Percentiles rank a stretch among this genome's conserved stretches.
Evolutionary conservation across 1,284 basidiomycete species (phyloP).

Genomic region (Anthracocystis panici-leucophaei): DNA sequence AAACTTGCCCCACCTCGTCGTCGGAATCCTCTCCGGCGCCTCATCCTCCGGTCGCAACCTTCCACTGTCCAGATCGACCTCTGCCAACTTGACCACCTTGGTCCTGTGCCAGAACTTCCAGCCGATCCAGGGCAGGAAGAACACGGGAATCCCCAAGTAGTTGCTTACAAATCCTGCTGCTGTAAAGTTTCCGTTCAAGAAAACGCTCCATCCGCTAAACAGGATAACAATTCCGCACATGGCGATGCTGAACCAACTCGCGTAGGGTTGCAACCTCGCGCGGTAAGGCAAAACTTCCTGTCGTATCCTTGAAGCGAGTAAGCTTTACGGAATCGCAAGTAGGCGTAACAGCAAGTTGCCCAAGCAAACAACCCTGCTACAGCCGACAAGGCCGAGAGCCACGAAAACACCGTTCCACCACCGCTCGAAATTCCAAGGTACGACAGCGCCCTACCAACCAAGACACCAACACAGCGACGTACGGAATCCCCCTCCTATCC

Average conservation of each 20-base stretch:
- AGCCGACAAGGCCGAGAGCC: slow-evolving; percentile 75
- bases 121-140: slow-evolving; percentile 80
- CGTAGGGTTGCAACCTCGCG: slow-evolving; percentile 69
- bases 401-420: slow-evolving; percentile 75
- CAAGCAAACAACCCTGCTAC: slow-evolving; percentile 81
- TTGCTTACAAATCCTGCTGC: slow-evolving; percentile 80
- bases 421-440: slow-evolving; percentile 73
- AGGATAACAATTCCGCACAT: slow-evolving; percentile 56
- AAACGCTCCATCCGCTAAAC: slow-evolving; percentile 71
- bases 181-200: slow-evolving; percentile 60
- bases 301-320: slow-evolving; percentile 75
- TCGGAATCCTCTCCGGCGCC: slow-evolving; percentile 19
- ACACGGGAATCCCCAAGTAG: slow-evolving; percentile 80
- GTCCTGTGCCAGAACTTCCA: slow-evolving; percentile 74
- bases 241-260: slow-evolving; percentile 54
- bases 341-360: slow-evolving; percentile 83
- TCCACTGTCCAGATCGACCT: slow-evolving; percentile 75
- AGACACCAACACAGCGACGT: slow-evolving; percentile 78
- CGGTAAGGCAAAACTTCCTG: slow-evolving; percentile 73
- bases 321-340: slow-evolving; percentile 80
- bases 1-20: slow-evolving; percentile 34
- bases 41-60: slow-evolving; percentile 40
- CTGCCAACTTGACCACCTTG: slow-evolving; percentile 63
- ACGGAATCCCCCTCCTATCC: slow-evolving; percentile 80
- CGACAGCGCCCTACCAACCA: slow-evolving; percentile 78